Evolutionary conservation across 495 filamentous ascomycete species (phyloP).

Genomic region (Pyrenopolyporus hunteri): DNA sequence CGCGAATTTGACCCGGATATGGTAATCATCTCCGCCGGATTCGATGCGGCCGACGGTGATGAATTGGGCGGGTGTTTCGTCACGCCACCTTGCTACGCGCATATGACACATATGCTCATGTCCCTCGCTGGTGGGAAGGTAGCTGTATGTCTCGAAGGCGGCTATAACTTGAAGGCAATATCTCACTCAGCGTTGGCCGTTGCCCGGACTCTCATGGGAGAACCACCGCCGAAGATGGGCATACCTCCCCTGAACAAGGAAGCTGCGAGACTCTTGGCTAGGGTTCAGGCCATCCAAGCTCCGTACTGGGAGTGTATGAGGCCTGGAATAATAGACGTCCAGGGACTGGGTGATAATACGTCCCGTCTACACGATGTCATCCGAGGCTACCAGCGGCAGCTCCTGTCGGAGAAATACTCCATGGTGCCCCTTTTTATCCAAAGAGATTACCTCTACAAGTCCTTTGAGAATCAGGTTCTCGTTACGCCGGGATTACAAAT

Average conservation of each 20-base stretch:
- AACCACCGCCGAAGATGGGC: slow-evolving; percentile 77
- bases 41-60: slow-evolving; percentile 94
- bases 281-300: slow-evolving; percentile 59
- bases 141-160: slow-evolving; percentile 91
- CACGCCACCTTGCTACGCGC: slow-evolving; percentile 87
- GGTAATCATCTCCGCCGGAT: slow-evolving; percentile 94
- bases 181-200: slow-evolving; percentile 91
- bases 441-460: slow-evolving; percentile 69
- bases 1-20: slow-evolving; percentile 92
- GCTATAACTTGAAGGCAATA: slow-evolving; percentile 93
- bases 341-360: slow-evolving; percentile 44
- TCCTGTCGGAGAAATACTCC: slow-evolving; percentile 69
- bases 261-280: slow-evolving; percentile 55
- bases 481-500: slow-evolving; percentile 62
- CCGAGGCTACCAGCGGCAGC: slow-evolving; percentile 70
- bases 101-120: slow-evolving; percentile 99
- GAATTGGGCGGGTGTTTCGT: slow-evolving; percentile 91
- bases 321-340: slow-evolving; percentile 54
- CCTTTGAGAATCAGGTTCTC: slow-evolving; percentile 87
- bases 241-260: slow-evolving; percentile 56
- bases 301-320: slow-evolving; percentile 68
- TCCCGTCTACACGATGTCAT: slow-evolving; percentile 68
- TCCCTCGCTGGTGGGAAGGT: slow-evolving; percentile 89
- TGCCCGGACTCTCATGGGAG: slow-evolving; percentile 90
- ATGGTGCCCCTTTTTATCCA: slow-evolving; percentile 80